Percentiles rank a stretch among this genome's conserved stretches.
Conservation (phyloP, 345 rosid species). For the Sisymbrium altissimum region DNA sequence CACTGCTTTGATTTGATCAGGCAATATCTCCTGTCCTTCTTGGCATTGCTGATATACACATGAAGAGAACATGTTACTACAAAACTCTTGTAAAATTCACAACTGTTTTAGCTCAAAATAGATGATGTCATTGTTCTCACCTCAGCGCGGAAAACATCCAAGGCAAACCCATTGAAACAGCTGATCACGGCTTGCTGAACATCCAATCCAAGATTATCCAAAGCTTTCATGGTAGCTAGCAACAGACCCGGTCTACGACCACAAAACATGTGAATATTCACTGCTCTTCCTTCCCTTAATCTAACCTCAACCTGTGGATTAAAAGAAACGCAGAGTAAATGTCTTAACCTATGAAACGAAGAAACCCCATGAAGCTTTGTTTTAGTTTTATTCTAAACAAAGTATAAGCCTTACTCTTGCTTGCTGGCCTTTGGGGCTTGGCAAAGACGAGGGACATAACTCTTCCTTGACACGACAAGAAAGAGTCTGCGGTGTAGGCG, state of each 20-base stretch:
- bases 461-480: conserved; percentile 79
- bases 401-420: conserved; percentile 54
- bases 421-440: conserved; percentile 77
- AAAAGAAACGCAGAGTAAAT: not conserved
- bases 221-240: conserved; percentile 86
- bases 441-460: conserved; percentile 61
- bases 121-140: conserved; percentile 27
- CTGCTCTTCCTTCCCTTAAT: conserved; percentile 92
- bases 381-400: not conserved
- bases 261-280: conserved; percentile 97
- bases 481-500: conserved; percentile 78
- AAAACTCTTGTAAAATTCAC: not conserved
- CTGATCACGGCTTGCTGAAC: conserved; percentile 96
- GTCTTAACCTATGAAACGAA: not conserved
- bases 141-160: conserved; percentile 97
- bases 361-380: not conserved
- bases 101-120: not conserved
- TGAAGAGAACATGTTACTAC: not conserved
- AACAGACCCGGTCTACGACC: conserved; percentile 87
- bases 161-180: conserved; percentile 91
- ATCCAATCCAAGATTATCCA: conserved; percentile 90
- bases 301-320: conserved; percentile 81
- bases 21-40: conserved; percentile 77
- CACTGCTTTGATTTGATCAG: conserved; percentile 91
- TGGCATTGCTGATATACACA: conserved; percentile 65